A percentile compares a stretch with the other conserved stretches of the same genome.
phyloP scores from a whole-genome alignment of 768 basidiomycete genomes.

The Hygrophoropsis aurantiaca region DNA sequence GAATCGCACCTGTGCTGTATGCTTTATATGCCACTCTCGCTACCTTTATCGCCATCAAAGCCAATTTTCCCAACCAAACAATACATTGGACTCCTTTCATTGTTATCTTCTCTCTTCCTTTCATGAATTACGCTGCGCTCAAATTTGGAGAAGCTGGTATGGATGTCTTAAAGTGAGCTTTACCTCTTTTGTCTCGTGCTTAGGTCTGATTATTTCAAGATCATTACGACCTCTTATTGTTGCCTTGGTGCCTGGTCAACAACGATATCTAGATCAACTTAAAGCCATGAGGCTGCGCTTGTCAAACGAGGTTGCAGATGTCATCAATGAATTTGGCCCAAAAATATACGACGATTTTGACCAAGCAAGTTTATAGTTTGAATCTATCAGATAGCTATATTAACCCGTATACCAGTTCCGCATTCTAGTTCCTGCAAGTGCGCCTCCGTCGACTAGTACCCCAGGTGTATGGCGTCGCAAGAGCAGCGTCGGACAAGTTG shows the following conservation, averaged over 20 bases:
- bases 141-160: conserved; percentile 98
- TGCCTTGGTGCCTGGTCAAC: conserved; percentile 86
- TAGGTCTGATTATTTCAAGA: conserved; percentile 40
- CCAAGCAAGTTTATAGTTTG: conserved; percentile 45
- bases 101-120: conserved; percentile 72
- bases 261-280: conserved; percentile 72
- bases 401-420: conserved; percentile 51
- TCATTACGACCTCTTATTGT: conserved; percentile 88
- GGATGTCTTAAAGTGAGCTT: conserved; percentile 91
- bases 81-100: conserved; percentile 76
- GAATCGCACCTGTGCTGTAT: conserved; percentile 86
- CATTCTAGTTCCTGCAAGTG: conserved; percentile 77
- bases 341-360: conserved; percentile 86
- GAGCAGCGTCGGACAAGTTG: conserved; percentile 78
- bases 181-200: not conserved
- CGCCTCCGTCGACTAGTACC: conserved; percentile 74
- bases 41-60: conserved; percentile 67
- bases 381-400: conserved; percentile 1
- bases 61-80: conserved; percentile 61
- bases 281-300: conserved; percentile 72
- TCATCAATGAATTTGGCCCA: conserved; percentile 89
- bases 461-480: conserved; percentile 80
- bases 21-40: conserved; percentile 79
- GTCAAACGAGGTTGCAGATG: conserved; percentile 78
- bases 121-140: conserved; percentile 89